Base-by-base conservation (phyloP, 1,284 basidiomycete genomes). In the Mixia osmundae region DNA sequence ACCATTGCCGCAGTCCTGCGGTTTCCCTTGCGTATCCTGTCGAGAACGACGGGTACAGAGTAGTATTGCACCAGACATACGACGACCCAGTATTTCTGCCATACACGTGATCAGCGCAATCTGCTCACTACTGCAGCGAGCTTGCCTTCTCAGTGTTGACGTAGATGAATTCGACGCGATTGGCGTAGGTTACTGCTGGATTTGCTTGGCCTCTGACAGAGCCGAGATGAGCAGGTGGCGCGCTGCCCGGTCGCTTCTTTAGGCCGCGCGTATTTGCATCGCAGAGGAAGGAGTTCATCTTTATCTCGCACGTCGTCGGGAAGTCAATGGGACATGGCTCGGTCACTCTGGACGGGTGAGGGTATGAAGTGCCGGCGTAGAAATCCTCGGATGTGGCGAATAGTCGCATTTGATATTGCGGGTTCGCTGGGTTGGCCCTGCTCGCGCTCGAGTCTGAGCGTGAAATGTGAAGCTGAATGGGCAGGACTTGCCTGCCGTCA, bases 191-290 rank as follows among this genome's bases (percentile, higher is more conserved):
- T 15, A 20, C 8, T 7, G 12, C 28, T 11, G 36, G 22, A 23
- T 30, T 35, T 25, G 23, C n/a, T 29, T 24, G 4, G 42, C 14
- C n/a, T 30, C 68, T 72, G 25, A 30, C 31, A 2, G 25, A 30
- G 5, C 68, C 68, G 25, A 94, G 57, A 52, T 89, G 75, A 8
- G 83, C 74, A 1, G 85, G 85, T 14, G 85, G 82, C 1, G 85
- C 79, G 35, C 80, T 91, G 1, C 85, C 85, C n/a, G 83, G 75
- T 51, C 83, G 89, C 57, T 91, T 91, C 63, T 91, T 87, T 49
- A 94, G 59, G 2, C 87, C 87, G 52, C 83, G 80, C 46, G 83
- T 59, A 54, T 76, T 87, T 35, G 76, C 79, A 9, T 61, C 61
- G 22, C 89, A 58, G 33, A 66, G 61, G 3, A 63, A 62, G 39